phyloP scores from a whole-genome alignment of 371 early-diverging fungal species.

The Parasitella parasitica region DNA sequence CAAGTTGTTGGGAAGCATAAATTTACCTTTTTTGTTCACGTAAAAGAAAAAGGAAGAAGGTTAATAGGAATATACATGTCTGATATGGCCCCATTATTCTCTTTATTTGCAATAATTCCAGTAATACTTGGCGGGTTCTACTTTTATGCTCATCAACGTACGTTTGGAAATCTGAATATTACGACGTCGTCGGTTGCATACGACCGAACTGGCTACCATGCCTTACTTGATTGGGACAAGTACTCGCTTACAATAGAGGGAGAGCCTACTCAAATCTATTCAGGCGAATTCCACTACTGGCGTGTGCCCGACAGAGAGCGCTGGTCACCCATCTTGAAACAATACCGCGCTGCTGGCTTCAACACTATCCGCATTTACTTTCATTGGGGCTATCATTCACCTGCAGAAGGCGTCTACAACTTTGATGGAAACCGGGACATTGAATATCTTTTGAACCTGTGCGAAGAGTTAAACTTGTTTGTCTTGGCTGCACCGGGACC shows the following conservation, averaged over 20 bases:
- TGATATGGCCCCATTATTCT: conserved; percentile 39
- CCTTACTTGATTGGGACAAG: conserved; percentile 64
- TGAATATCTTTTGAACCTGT: conserved; percentile 68
- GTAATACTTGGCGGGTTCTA: conserved; percentile 34
- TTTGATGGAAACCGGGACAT: conserved; percentile 83
- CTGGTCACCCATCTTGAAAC: conserved; percentile 61
- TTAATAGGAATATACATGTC: conserved; percentile 18
- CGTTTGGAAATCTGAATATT: conserved; percentile 49
- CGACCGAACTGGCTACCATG: conserved; percentile 48
- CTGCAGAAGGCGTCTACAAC: conserved; percentile 70
- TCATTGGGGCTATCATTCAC: conserved; percentile 89
- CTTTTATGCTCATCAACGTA: conserved; percentile 46
- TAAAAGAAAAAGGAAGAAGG: no score
- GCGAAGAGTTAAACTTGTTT: conserved; percentile 72
- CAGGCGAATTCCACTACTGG: conserved; percentile 85
- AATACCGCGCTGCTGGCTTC: conserved; percentile 72
- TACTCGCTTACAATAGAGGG: conserved; percentile 65
- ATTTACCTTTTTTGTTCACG: no score
- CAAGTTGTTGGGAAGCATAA: no score
- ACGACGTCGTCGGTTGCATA: conserved; percentile 61
- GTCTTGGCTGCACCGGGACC: conserved; percentile 89
- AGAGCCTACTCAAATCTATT: conserved; percentile 57
- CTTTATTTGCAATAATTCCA: conserved; percentile 43
- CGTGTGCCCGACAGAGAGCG: conserved; percentile 65
- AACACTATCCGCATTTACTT: conserved; percentile 88